Conservation (phyloP, 2,329 filamentous ascomycete genomes). For the Karstenula rhodostoma region DNA sequence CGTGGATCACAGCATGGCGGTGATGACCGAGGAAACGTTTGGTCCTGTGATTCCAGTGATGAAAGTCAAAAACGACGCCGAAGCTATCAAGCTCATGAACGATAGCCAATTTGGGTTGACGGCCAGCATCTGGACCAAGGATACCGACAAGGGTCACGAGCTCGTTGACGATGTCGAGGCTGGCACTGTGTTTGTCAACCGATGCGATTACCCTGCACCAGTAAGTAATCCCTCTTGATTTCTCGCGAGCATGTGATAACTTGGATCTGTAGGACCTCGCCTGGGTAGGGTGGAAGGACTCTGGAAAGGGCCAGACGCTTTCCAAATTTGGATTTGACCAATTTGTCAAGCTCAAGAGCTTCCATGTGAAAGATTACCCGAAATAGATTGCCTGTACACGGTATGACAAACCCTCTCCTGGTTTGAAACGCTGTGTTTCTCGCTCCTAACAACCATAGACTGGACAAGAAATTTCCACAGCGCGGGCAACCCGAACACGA, state of each 20-base stretch:
- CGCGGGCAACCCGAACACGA: too few relatives aligned
- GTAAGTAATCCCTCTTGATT: slow-evolving; percentile 64
- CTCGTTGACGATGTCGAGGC: slow-evolving; percentile 85
- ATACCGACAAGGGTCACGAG: slow-evolving; percentile 76
- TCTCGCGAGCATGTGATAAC: slow-evolving; percentile 20
- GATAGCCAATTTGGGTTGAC: slow-evolving; percentile 94
- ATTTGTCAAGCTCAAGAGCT: slow-evolving; percentile 96
- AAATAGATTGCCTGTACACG: slow-evolving; percentile 51
- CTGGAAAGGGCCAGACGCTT: slow-evolving; percentile 88
- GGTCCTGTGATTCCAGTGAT: slow-evolving; percentile 91
- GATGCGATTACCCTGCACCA: slow-evolving; percentile 89
- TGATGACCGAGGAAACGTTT: slow-evolving; percentile 96
- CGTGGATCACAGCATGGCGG: slow-evolving; percentile 81
- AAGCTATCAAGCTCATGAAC: slow-evolving; percentile 89
- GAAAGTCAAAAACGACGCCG: slow-evolving; percentile 81
- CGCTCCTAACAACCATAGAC: slow-evolving; percentile 19
- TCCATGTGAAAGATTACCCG: slow-evolving; percentile 83
- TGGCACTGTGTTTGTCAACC: slow-evolving; percentile 95
- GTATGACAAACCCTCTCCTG: slow-evolving; percentile 22
- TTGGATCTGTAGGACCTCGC: slow-evolving; percentile 74
- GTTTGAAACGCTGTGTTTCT: slow-evolving; percentile 26
- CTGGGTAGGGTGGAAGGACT: slow-evolving; percentile 99
- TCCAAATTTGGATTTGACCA: slow-evolving; percentile 93
- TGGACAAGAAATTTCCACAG: not conserved
- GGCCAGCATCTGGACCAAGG: slow-evolving; percentile 97